Base-by-base conservation (phyloP, 305 asterid species). In the Fraxinus paxiana region DNA sequence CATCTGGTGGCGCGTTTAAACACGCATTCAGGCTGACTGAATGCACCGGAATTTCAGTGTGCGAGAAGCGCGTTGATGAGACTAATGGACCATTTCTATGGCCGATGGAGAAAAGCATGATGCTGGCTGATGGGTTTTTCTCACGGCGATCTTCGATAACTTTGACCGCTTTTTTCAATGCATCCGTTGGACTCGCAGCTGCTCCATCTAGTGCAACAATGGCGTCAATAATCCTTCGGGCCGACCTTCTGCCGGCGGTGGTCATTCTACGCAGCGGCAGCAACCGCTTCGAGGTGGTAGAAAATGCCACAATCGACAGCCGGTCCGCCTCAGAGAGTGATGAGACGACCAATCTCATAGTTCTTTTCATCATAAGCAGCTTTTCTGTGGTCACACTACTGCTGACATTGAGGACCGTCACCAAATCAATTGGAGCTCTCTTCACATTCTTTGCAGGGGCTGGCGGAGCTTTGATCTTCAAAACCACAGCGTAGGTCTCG, bases 91-190 rank as follows among this genome's bases (percentile, higher is more conserved):
- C 88, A 12, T 85, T 65, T 20, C 87, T 87, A 4, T 83, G 85
- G 3, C 90, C 90, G 83, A 92, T 96, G 65, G 97, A 85, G n/a
- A 96, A 51, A 30, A 96, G 91, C 2, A 96, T 81, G 77, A 96
- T 91, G 87, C 93, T 87, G 12, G 94, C 88, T 22, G 90, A 84
- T 5, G 97, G 89, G 77, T 96, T 96, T 24, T 75, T 87, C 85
- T 94, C 98, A 12, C 94, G 97, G 79, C 99, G 98, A 61, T 96
- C 99, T 82, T 96, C 98, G 6, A 96, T 86, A 15, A 96, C 98
- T 85, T 96, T 96, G 1, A 91, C 98, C 1, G 98, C 99, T 81
- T 96, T 96, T 79, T 92, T 96, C 0, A 96, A 79, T 0, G 99
- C 92, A 79, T 94, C 98, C 38, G 84, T 87, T 6, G 95, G 86